phyloP scores from a whole-genome alignment of 257 asterid genomes.

The Voacanga thouarsii region DNA sequence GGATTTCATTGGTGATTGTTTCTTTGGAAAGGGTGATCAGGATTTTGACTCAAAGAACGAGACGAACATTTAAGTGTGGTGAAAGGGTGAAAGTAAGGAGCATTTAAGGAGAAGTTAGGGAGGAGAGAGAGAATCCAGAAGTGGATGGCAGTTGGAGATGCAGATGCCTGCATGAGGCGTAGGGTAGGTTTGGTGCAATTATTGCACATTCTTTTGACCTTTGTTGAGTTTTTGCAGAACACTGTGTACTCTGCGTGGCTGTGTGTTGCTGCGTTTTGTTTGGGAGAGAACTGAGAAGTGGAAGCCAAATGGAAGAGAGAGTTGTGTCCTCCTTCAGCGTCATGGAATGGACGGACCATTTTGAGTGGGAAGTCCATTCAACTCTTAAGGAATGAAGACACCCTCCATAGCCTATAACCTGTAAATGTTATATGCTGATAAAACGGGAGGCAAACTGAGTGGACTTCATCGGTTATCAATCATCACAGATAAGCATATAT shows the following conservation, averaged over 20 bases:
- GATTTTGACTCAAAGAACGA: not conserved
- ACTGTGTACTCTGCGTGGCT: too few relatives aligned
- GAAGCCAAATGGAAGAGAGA: not conserved
- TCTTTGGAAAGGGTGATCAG: not conserved
- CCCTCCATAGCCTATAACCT: too few relatives aligned
- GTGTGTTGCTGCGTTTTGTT: not conserved
- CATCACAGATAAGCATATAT: not conserved
- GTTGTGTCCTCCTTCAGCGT: not conserved
- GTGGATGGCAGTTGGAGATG: slow-evolving; percentile 49
- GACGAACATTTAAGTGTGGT: slow-evolving; percentile 17
- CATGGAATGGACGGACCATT: not conserved
- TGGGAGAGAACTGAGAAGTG: not conserved
- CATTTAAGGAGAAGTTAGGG: slow-evolving; percentile 22
- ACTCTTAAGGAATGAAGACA: not conserved
- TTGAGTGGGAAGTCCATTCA: not conserved
- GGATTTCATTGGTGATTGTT: slow-evolving; percentile 33
- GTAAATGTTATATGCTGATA: not conserved
- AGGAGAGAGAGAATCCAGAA: slow-evolving; percentile 12
- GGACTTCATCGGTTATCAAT: not conserved
- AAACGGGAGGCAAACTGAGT: not conserved
- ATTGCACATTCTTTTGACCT: slow-evolving; percentile 6
- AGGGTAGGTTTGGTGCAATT: slow-evolving; percentile 13
- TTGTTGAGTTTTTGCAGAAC: not conserved
- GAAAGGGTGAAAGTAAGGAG: slow-evolving; percentile 5
- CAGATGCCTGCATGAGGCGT: not conserved